These are phyloP conservation scores for Rhodotorula diobovata DNA, from an alignment of 768 basidiomycete species.

Conservation along the genomic window DNA sequence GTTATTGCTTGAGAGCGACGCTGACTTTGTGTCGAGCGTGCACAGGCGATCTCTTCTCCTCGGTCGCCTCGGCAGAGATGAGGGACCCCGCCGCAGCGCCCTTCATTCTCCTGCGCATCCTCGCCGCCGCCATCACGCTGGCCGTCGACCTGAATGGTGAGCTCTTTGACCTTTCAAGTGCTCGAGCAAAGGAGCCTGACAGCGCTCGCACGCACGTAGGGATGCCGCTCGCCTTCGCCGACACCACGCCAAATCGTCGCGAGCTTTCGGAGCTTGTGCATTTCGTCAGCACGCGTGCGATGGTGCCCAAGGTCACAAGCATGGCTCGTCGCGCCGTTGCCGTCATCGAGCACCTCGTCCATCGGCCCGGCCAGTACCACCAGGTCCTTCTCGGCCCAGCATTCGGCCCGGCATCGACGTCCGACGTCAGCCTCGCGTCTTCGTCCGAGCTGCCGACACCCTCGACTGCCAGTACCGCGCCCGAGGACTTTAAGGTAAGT, in stretches of 20 bases:
- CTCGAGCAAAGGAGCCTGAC: no score
- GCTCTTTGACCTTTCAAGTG: background rate
- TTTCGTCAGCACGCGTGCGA: background rate
- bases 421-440: background rate
- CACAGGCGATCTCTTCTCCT: background rate
- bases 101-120: background rate
- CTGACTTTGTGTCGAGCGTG: background rate
- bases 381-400: background rate
- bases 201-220: background rate
- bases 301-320: background rate
- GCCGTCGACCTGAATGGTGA: slow-evolving; percentile 7
- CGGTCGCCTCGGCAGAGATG: background rate
- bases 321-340: background rate
- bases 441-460: background rate
- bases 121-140: background rate
- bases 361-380: background rate
- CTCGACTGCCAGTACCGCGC: background rate
- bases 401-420: background rate
- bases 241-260: background rate
- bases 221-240: background rate
- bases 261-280: background rate
- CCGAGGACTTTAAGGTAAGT: background rate
- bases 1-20: no score
- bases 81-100: background rate
- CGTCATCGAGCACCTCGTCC: slow-evolving; percentile 2